Base-by-base conservation (phyloP, 805 yeast genomes). In the Ogataea glucozyma region DNA sequence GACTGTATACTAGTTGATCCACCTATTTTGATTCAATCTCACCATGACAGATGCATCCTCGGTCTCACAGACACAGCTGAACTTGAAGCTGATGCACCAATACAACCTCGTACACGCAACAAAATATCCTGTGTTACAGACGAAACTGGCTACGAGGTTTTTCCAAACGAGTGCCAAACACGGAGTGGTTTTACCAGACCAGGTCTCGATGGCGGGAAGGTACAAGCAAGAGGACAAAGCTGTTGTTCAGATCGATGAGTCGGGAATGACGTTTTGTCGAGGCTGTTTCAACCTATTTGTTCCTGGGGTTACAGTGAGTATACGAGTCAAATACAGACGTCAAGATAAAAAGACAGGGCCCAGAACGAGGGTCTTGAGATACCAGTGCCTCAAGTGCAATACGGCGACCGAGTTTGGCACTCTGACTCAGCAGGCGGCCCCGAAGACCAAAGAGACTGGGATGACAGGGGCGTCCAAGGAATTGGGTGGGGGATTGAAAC, bases 331-430 rank as follows among this genome's bases (percentile, higher is more conserved):
- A 22, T 45, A 38, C 38, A 26, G 19, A 19, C 21, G 40, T 13
- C 14, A 22, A 3, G 26, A 44, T 29, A 18, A 21, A 44, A 36
- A 20, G 43, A 16, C 31, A 37, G 23, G 22, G 29, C 33, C 16
- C 7, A 14, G 26, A 26, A 17, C 11, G 38, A 29, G 47, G 30
- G 26, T 34, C 33, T 33, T 60, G 19, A 29, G 40, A 12, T 57
- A 58, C 38, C 35, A 34, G 21, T 61, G 65, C 40, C 38, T 51
- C 48, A 29, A 29, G 7, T 60, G 65, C 31, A 41, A 38, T 3
- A 37, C 32, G 19, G 23, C 31, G 5, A 52, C 45, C 7, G 49
- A 46, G 11, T 49, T 46, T 29, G 26, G 34, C 21, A 30, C n/a
- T 12, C 26, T 38, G 32, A 27, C 12, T 19, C 38, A 31, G 40